These are phyloP conservation scores for Pseudonitzschia pungens DNA, from an alignment of 108 stramenopile species.

Conservation along the genomic window DNA sequence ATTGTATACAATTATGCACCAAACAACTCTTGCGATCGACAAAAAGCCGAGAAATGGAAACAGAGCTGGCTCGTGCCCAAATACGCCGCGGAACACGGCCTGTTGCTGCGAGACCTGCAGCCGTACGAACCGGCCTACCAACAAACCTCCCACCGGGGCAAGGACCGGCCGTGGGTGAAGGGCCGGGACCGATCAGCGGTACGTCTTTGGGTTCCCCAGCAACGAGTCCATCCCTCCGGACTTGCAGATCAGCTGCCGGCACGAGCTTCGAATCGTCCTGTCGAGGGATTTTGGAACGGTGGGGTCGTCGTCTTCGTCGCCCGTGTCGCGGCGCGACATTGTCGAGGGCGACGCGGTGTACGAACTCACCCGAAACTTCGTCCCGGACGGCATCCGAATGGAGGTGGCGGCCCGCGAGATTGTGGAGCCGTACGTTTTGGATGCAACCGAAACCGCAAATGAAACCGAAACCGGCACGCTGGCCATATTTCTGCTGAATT, in stretches of 20 bases:
- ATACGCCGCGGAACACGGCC: slow-evolving; percentile 64
- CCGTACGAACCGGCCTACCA: slow-evolving; percentile 56
- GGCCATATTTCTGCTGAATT: slow-evolving; percentile 70
- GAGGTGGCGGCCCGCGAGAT: slow-evolving; percentile 61
- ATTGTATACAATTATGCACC: no score
- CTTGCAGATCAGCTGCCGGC: slow-evolving; percentile 75
- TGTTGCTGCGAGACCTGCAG: slow-evolving; percentile 47
- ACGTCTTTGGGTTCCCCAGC: slow-evolving; percentile 53
- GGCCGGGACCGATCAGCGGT: slow-evolving; percentile 45
- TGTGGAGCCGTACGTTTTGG: slow-evolving; percentile 19
- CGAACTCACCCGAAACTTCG: slow-evolving; percentile 42
- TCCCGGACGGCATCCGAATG: slow-evolving; percentile 65
- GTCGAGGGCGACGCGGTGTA: slow-evolving; percentile 55
- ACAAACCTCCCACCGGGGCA: slow-evolving; percentile 74
- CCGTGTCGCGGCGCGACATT: slow-evolving; percentile 46
- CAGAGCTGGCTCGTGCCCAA: slow-evolving; percentile 69
- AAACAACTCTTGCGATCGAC: no score
- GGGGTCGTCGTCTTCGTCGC: no score
- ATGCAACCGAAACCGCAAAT: no score
- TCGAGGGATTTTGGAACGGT: slow-evolving; percentile 36
- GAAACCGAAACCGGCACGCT: slow-evolving; percentile 30
- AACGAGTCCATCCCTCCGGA: slow-evolving; percentile 33
- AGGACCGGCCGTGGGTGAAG: slow-evolving; percentile 63
- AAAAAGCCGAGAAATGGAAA: slow-evolving; percentile 58
- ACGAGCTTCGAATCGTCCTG: slow-evolving; percentile 69